These are phyloP conservation scores for Ophiostoma sp. DNA, from an alignment of 2,329 filamentous ascomycete species.

Conservation along the genomic window DNA sequence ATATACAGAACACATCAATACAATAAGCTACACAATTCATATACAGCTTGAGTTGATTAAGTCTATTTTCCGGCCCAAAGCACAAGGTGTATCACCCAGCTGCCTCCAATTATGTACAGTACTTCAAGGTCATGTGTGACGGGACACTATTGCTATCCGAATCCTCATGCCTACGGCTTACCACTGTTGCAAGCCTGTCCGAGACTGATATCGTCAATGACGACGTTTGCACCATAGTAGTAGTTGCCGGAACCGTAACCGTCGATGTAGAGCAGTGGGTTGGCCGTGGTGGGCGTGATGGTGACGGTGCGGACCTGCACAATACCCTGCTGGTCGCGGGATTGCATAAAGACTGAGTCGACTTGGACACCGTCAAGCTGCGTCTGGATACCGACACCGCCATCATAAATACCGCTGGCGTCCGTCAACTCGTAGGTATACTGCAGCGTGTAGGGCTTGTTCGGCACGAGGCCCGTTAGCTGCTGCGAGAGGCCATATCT, in stretches of 20 bases:
- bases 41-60: too few relatives aligned
- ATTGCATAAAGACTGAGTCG: neutral
- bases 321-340: too few relatives aligned
- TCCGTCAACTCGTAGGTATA: neutral
- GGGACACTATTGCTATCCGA: too few relatives aligned
- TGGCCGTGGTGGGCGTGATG: neutral
- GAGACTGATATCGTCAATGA: neutral
- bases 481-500: neutral
- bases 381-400: neutral
- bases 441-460: neutral
- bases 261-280: neutral
- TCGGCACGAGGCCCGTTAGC: neutral
- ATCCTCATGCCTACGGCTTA: neutral
- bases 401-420: neutral
- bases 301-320: neutral
- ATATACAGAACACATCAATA: neutral
- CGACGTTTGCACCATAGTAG: neutral
- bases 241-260: neutral
- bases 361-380: neutral
- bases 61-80: too few relatives aligned
- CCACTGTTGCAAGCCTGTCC: neutral
- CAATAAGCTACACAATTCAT: neutral
- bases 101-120: too few relatives aligned
- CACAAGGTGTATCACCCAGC: neutral
- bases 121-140: too few relatives aligned